Base-by-base conservation (phyloP, 805 yeast species). In the Suhomyces xylopsoci region DNA sequence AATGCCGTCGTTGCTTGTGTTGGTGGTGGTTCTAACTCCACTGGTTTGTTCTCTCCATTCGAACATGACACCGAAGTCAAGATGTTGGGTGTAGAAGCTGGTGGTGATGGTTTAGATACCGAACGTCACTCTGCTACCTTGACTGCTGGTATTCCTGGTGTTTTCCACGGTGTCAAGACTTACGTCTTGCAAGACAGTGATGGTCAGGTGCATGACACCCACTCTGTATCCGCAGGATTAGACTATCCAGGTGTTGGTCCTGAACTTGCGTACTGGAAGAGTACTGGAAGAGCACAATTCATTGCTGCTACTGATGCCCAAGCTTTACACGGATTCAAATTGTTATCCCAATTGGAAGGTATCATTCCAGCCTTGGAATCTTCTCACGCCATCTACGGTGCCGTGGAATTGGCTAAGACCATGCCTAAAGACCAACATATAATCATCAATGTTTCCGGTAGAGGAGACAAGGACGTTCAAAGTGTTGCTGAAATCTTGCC, bases 211-310 rank as follows among this genome's bases (percentile, higher is more conserved):
- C 96, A 88, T 60, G 99, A 94, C 67, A 94, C 99, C 9, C 98
- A 94, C 70, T 93, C 98, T 20, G 96, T 94, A 38, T 90, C 97
- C 58, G 99, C 99, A 40, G 99, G 99, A 60, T 80, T 94, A 64
- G 99, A 94, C 73, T 94, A 94, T 69, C 99, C 99, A 24, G 99
- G 97, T 73, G 99, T 94, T 46, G 99, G 99, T 45, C 99, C 99
- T 30, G 98, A 94, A 74, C 80, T 94, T 61, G 96, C 98, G 2
- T 83, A 80, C 68, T 94, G 98, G 98, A 93, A 93, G 71, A 85
- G 87, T 51, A 85, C 87, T 55, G 97, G 97, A 25, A 84, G 99
- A 65, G 99, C 96, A 7, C 78, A 87, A 52, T 94, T 93, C 66
- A 71, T 85, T 46, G 96, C 97, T 45, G 97, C 96, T 51, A 89